A percentile compares a stretch with the other conserved stretches of the same genome.
Conservation (phyloP, 345 rosid species). For the Noccaea caerulescens region DNA sequence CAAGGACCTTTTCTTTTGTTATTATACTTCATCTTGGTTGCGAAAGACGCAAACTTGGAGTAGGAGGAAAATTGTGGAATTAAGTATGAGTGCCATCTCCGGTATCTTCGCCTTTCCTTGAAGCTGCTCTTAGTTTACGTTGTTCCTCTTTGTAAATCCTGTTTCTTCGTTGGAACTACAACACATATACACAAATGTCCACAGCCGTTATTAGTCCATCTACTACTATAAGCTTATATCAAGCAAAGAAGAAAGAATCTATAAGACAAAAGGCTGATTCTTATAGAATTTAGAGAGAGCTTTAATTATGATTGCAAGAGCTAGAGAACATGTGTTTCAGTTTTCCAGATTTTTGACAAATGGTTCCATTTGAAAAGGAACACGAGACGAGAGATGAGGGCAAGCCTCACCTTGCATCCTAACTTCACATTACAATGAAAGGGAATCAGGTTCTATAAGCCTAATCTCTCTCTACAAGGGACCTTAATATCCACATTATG, state of each 20-base stretch:
- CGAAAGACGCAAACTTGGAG: conserved; percentile 32
- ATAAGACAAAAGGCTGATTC: not conserved
- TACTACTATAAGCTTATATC: not conserved
- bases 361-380: not conserved
- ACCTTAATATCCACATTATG: conserved; percentile 9
- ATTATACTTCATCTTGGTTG: conserved; percentile 40
- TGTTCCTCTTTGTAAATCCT: conserved; percentile 98
- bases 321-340: not conserved
- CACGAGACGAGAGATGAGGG: not conserved
- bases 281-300: not conserved
- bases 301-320: not conserved
- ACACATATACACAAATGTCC: conserved; percentile 1
- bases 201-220: conserved; percentile 10
- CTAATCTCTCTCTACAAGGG: not conserved
- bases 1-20: conserved; percentile 27
- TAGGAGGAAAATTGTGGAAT: not conserved
- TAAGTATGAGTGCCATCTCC: conserved; percentile 50
- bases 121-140: conserved; percentile 85
- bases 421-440: not conserved
- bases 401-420: not conserved
- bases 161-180: conserved; percentile 92
- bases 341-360: not conserved
- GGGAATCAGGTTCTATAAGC: not conserved
- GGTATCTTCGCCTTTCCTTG: conserved; percentile 57
- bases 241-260: conserved; percentile 5